phyloP scores from a whole-genome alignment of 2,329 filamentous ascomycete genomes.

The Sporothrix luriei region DNA sequence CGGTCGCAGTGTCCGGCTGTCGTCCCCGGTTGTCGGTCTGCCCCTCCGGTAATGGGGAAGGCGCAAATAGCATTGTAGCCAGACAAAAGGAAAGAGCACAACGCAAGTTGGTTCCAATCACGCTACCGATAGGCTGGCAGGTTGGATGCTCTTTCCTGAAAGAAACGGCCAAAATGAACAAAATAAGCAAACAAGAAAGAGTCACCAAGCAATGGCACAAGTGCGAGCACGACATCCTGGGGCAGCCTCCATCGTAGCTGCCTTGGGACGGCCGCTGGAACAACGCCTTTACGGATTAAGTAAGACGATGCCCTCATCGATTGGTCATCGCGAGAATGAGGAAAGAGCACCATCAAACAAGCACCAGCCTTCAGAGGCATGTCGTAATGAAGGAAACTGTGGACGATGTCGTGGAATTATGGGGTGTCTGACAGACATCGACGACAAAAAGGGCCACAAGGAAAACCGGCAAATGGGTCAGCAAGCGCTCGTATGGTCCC shows the following conservation, averaged over 20 bases:
- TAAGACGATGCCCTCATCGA: not conserved
- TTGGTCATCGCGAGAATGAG: slow-evolving; percentile 17
- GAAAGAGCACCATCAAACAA: slow-evolving; percentile 2
- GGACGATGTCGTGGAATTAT: not conserved
- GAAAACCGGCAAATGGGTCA: slow-evolving; percentile 1
- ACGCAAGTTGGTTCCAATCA: not conserved
- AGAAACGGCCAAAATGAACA: not conserved
- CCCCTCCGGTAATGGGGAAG: slow-evolving; percentile 8
- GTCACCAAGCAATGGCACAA: not conserved
- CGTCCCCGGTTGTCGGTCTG: slow-evolving; percentile 4
- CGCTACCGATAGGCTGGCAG: not conserved
- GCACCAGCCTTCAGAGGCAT: not conserved
- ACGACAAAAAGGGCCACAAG: not conserved
- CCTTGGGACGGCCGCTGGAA: not conserved
- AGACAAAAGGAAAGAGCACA: not conserved
- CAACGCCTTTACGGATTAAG: not conserved
- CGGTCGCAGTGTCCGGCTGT: not conserved
- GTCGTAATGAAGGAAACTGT: not conserved
- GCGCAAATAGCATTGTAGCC: not conserved
- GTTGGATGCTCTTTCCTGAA: not conserved
- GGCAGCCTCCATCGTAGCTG: not conserved
- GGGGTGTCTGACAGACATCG: not conserved
- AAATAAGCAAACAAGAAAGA: slow-evolving; percentile 3
- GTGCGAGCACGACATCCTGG: slow-evolving; percentile 1
- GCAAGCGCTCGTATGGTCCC: too few relatives aligned